A percentile compares a stretch with the other conserved stretches of the same genome.
phyloP scores from a whole-genome alignment of 2,329 filamentous ascomycete genomes.

The Fusarium acutatum region DNA sequence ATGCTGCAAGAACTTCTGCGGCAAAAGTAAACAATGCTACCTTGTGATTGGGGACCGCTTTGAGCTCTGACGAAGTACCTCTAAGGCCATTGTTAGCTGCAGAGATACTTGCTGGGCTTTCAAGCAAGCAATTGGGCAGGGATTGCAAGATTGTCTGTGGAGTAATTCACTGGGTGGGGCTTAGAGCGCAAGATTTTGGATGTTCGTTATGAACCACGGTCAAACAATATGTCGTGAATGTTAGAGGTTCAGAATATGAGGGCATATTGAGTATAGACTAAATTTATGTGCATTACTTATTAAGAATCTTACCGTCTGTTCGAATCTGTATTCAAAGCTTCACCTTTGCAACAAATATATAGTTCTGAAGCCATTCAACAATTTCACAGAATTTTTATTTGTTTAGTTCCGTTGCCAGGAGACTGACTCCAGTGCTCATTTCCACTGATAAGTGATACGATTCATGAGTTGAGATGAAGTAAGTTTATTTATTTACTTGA shows the following conservation, averaged over 20 bases:
- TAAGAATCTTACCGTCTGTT: not conserved
- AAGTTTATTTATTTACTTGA: not conserved
- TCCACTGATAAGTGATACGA: not conserved
- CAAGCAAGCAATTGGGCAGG: not conserved
- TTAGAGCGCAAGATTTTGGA: not conserved
- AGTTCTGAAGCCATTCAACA: not conserved
- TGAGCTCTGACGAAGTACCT: slow-evolving; percentile 24
- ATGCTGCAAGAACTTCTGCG: slow-evolving; percentile 1
- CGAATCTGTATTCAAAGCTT: not conserved
- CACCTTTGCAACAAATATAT: not conserved
- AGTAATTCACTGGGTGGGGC: slow-evolving; percentile 16
- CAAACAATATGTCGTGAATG: not conserved
- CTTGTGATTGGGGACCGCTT: slow-evolving; percentile 34
- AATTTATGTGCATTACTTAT: not conserved
- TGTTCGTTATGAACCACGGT: not conserved
- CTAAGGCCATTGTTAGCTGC: not conserved
- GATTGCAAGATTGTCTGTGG: slow-evolving; percentile 30
- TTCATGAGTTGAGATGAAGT: not conserved
- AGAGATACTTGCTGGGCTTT: slow-evolving; percentile 15
- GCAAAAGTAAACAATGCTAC: slow-evolving; percentile 19
- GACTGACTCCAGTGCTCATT: slow-evolving; percentile 4
- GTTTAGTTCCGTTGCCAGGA: slow-evolving; percentile 17
- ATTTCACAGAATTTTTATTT: not conserved
- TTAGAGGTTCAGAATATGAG: not conserved
- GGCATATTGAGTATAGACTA: not conserved